Evolutionary conservation across 1,139 yeast genomes (phyloP).

Genomic region (Geotrichum restrictum): DNA sequence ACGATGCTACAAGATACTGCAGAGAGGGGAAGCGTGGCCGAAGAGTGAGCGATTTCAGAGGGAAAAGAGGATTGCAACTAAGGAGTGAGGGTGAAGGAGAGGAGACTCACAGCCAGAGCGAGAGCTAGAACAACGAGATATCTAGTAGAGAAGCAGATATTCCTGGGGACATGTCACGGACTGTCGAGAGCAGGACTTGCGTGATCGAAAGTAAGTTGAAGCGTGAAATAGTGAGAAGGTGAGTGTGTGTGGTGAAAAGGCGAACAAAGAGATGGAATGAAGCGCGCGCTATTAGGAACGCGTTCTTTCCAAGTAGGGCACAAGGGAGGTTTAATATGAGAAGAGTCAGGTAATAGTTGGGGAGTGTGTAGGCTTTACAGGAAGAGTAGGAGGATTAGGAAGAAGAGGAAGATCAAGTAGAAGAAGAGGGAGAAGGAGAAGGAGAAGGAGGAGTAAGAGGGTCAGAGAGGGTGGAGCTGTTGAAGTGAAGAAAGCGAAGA

Average conservation of each 20-base stretch:
- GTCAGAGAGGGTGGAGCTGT: too few species aligned
- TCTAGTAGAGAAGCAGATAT: not conserved
- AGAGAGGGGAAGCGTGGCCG: conserved; percentile 1
- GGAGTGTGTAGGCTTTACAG: too few species aligned
- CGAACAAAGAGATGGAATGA: not conserved
- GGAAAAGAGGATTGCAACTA: conserved; percentile 6
- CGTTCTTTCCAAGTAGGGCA: too few species aligned
- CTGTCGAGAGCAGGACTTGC: not conserved
- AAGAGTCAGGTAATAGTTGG: too few species aligned
- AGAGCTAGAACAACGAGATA: not conserved
- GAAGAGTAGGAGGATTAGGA: too few species aligned
- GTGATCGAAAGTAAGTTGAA: too few species aligned
- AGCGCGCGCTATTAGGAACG: not conserved
- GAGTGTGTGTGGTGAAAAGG: not conserved
- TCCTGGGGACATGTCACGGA: conserved; percentile 1
- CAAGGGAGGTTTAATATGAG: too few species aligned
- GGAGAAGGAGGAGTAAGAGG: too few species aligned
- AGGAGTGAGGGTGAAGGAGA: conserved; percentile 1
- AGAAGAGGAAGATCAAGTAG: too few species aligned
- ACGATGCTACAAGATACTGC: conserved; percentile 11
- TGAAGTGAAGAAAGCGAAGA: too few species aligned
- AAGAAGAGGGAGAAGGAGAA: too few species aligned
- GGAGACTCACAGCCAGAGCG: not conserved
- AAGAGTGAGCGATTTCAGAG: not conserved
- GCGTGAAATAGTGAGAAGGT: not conserved